Evolutionary conservation across 768 basidiomycete genomes (phyloP).

Genomic region (Infundibulicybe gibba): DNA sequence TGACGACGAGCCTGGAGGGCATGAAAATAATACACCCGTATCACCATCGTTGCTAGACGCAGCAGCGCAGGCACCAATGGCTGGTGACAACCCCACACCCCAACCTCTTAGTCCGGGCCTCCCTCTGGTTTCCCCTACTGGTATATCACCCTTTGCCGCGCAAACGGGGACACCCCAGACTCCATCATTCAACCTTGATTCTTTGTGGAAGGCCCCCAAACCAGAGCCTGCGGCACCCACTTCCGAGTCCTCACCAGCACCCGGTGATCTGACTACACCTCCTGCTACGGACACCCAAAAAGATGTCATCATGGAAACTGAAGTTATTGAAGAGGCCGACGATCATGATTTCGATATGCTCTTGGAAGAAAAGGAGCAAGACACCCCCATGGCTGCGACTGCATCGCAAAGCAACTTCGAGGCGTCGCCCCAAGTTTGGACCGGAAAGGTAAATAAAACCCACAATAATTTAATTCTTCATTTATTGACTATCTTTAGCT

Average conservation of each 20-base stretch:
- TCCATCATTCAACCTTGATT: constrained; percentile 66
- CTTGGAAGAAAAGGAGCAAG: constrained; percentile 58
- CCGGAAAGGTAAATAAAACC: constrained; percentile 54
- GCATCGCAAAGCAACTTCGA: constrained; percentile 50
- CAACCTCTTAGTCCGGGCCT: constrained; percentile 8
- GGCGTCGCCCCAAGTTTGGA: constrained; percentile 63
- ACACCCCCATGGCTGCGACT: constrained; percentile 29
- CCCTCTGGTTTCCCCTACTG: constrained; percentile 24
- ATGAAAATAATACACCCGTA: constrained; percentile 17
- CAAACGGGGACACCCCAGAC: constrained; percentile 43
- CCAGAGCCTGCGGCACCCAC: constrained; percentile 14
- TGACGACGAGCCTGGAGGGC: constrained; percentile 52
- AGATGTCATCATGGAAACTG: constrained; percentile 43
- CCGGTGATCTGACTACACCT: constrained; percentile 17
- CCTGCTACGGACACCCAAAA: constrained; percentile 25
- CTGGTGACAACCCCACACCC: constrained; percentile 12
- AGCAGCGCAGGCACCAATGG: constrained; percentile 2
- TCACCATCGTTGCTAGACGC: constrained; percentile 3
- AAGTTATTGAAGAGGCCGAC: constrained; percentile 40
- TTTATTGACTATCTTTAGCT: constrained; percentile 39
- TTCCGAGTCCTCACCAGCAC: constrained; percentile 9
- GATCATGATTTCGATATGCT: constrained; percentile 90
- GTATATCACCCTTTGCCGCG: constrained; percentile 46
- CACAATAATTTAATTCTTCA: neutral
- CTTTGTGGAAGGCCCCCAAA: constrained; percentile 66